Conservation (phyloP, 345 rosid genomes). For the Geranium brycei region DNA sequence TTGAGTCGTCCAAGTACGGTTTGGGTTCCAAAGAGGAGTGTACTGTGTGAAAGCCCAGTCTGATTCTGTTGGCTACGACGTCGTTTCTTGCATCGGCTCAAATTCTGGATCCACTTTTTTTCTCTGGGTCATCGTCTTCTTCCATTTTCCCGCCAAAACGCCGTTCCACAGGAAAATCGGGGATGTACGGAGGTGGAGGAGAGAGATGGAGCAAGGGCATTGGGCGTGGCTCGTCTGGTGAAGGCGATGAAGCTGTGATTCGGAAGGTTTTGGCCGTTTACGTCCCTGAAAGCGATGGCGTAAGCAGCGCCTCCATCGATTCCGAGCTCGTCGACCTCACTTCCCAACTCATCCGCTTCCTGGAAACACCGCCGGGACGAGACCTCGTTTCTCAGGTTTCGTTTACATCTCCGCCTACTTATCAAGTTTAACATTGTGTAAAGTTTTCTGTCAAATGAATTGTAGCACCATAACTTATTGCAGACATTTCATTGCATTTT, state of each 20-base stretch:
- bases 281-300: constrained; percentile 31
- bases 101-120: too few species aligned
- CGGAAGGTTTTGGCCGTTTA: constrained; percentile 37
- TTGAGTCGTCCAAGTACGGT: too few species aligned
- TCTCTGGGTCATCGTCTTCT: too few species aligned
- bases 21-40: too few species aligned
- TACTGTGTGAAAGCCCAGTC: too few species aligned
- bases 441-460: not conserved
- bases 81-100: too few species aligned
- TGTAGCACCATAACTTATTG: not conserved
- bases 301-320: constrained; percentile 29
- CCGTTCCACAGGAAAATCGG: too few species aligned
- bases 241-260: constrained; percentile 22
- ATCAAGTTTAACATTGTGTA: not conserved
- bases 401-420: not conserved
- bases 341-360: constrained; percentile 48
- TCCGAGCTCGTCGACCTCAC: constrained; percentile 42
- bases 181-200: constrained; percentile 18
- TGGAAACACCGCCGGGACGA: constrained; percentile 41
- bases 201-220: constrained; percentile 9
- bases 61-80: too few species aligned
- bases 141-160: too few species aligned
- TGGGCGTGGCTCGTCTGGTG: constrained; percentile 10
- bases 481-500: not conserved
- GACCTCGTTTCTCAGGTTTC: constrained; percentile 53